Evolutionary conservation across 108 stramenopile species (phyloP), one percentile per base, ranked within the genome.

Genomic region (Thalassiosira profunda): DNA sequence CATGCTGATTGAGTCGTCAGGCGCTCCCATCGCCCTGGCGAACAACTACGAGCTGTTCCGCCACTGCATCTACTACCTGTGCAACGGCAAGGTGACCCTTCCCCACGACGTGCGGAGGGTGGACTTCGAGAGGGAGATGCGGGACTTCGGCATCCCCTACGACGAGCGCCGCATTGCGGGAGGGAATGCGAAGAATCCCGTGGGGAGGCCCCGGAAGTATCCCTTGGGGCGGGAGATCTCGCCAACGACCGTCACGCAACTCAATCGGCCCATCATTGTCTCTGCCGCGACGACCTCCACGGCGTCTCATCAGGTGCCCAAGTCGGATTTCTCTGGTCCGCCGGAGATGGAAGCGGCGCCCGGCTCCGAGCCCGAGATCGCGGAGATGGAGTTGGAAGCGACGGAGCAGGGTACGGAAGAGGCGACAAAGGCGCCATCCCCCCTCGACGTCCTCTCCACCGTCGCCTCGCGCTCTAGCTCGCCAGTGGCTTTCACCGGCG

Each of bases 41-140:
- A 46, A 48, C 20, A 48, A 64, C 31, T 44, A 33, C 31, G 63
- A 64, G n/a, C 7, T 64, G 48, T 64, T 64, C 47, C 51, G 35
- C 35, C 14, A 46, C 31, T 64, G 63, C 37, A 23, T 64, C 5
- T 46, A 35, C 26, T 64, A 46, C 31, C 1, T 64, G 47, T 33
- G 63, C 6, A 64, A 64, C 25, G 33, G 35, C 46, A 37, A 64
- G 1, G 63, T 46, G 24, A 35, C 48, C 24, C 30, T 64, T 15
- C 63, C 63, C 25, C 44, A 35, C 11, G 51, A 45, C 10, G 45
- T 64, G 11, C 63, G 44, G 6, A 21, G 47, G 30, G 51, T 51
- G 31, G 20, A 29, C 31, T 64, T 64, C 33, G 10, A 51, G 14
- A 31, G 51, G 45, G 63, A 64, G 37, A 30, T 64, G 15, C 25